Evolutionary conservation across 768 basidiomycete species (phyloP).

Genomic region (Rhodotorula sphaerocarpa): DNA sequence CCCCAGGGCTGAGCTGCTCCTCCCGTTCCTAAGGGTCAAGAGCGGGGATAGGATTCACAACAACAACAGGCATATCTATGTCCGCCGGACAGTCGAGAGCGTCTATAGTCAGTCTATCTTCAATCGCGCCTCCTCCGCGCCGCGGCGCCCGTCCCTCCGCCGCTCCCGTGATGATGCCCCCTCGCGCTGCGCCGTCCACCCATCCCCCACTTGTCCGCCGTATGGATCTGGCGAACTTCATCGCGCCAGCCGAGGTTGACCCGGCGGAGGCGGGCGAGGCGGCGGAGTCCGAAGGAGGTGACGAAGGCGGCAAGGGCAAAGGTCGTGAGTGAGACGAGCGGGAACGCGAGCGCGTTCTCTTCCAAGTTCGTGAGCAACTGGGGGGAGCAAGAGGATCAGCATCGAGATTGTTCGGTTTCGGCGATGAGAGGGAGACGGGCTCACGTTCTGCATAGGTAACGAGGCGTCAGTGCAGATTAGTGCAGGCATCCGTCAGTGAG

Average conservation of each 20-base stretch:
- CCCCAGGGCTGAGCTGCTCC: too few species aligned
- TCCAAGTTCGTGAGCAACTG: conserved; percentile 72
- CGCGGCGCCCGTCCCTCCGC: too few species aligned
- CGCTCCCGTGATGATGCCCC: background rate
- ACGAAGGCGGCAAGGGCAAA: conserved; percentile 56
- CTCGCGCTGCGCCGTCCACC: conserved; percentile 1
- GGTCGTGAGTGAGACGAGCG: conserved; percentile 56
- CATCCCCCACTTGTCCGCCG: conserved; percentile 14
- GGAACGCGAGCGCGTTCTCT: conserved; percentile 64
- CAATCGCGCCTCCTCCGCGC: too few species aligned
- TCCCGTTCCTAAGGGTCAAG: too few species aligned
- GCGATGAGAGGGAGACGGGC: background rate
- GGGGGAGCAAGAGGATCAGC: background rate
- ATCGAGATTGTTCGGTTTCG: background rate
- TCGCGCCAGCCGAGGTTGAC: conserved; percentile 40
- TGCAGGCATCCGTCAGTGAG: too few species aligned
- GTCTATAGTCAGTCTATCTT: too few species aligned
- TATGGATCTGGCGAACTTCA: conserved; percentile 10
- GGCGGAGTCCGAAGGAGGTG: conserved; percentile 60
- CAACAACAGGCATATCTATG: too few species aligned
- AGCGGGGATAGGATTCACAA: too few species aligned
- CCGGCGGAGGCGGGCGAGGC: conserved; percentile 44
- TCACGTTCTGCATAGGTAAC: conserved; percentile 3
- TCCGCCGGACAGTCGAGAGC: too few species aligned
- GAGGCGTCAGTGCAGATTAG: too few species aligned